Percentiles rank a stretch among this genome's conserved stretches.
phyloP scores from a whole-genome alignment of 2,329 filamentous ascomycete species.

The Phyllosticta citriasiana region DNA sequence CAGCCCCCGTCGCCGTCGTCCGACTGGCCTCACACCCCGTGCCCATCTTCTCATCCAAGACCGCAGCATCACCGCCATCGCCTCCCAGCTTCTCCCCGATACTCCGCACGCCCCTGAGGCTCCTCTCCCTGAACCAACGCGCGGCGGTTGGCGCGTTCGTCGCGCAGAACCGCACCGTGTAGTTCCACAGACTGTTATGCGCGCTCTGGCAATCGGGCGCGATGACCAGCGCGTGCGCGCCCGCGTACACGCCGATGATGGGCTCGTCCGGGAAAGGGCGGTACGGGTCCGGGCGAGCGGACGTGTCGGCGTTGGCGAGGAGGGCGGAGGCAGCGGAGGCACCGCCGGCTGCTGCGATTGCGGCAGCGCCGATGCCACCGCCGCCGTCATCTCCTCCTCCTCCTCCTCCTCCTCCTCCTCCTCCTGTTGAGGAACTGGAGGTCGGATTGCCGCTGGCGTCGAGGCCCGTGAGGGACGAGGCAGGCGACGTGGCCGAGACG shows the following conservation, averaged over 20 bases:
- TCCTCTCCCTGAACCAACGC: conserved; percentile 13
- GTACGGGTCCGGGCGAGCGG: not conserved
- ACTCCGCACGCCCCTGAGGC: conserved; percentile 15
- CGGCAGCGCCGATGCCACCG: not conserved
- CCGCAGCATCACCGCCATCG: conserved; percentile 15
- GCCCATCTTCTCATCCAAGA: conserved; percentile 3
- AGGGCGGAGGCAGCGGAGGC: not conserved
- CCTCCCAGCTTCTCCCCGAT: conserved; percentile 16
- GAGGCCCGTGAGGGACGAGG: not conserved
- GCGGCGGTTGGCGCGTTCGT: conserved; percentile 14
- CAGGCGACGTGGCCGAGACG: too few species aligned
- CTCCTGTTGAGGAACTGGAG: too few species aligned
- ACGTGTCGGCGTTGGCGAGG: not conserved
- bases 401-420: too few species aligned
- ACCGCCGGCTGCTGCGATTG: not conserved
- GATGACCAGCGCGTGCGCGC: conserved; percentile 16
- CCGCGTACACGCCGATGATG: conserved; percentile 15
- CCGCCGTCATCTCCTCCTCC: too few species aligned
- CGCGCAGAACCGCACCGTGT: conserved; percentile 18
- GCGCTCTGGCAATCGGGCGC: conserved; percentile 15
- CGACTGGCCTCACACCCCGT: not conserved
- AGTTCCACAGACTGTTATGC: conserved; percentile 16
- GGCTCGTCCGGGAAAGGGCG: not conserved
- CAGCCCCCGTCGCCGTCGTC: not conserved
- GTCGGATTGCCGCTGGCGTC: too few species aligned